Evolutionary conservation across 805 yeast species (phyloP), one percentile per base, ranked within the genome.

Genomic region (Kuraishia floccosa): DNA sequence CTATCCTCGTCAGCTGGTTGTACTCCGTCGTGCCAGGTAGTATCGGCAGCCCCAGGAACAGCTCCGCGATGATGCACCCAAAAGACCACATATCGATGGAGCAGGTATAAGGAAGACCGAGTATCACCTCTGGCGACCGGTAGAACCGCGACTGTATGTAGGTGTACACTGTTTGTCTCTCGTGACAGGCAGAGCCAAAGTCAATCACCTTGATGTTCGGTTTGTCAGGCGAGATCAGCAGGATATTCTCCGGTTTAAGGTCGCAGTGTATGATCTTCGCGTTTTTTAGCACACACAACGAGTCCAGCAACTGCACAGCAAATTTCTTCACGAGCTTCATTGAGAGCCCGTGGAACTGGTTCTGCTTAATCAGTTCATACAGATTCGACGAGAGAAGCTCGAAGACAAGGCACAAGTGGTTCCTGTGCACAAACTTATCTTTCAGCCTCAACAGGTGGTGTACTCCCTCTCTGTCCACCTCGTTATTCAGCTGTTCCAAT

Each of bases 21-120:
- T 77, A 91, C 53, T 91, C 98, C 0, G 95, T 82, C 3, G 86
- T 69, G 3, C 98, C 98, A 0, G 98, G 96, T 44, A 89, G 85
- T 41, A 89, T 64, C 1, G 98, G 98, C 34, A 89, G 63, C 1
- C 98, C 98, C 31, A 89, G 44, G 34, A 68, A 71, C 26, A 71
- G 46, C 39, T 71, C 77, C 1, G 75, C 76, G 16, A 70, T 68
- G 16, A 71, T 70, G 47, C 77, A 71, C 8, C 77, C 77, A 9
- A 71, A 49, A 4, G 75, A 68, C 77, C 77, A 71, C 76, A 71
- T 85, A 51, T 89, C 98, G 32, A 91, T 89, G 5, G 94, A 75
- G 7, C 94, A 73, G 1, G 95, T 81, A 48, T 91, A 89, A 4
- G 95, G 94, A 27, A 89, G 61, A 0, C 98, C 97, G 14, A 89